These are phyloP conservation scores for Aristolochia fimbriata DNA, from an alignment of 164 flowering plant genomes.

Conservation along the genomic window DNA sequence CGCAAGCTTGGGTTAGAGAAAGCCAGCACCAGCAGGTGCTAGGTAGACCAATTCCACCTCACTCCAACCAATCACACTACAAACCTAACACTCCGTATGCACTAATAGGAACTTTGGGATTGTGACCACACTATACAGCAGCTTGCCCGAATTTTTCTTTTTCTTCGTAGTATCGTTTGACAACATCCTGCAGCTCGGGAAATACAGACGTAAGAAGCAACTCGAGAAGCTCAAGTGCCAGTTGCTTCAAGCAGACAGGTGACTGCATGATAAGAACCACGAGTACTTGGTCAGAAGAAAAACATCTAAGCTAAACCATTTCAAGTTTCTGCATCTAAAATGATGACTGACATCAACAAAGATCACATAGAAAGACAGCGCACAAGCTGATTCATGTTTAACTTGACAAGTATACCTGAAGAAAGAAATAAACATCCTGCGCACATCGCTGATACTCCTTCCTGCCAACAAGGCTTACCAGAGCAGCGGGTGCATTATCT, in stretches of 20 bases:
- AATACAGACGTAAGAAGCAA: slow-evolving; percentile 62
- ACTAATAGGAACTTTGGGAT: no score
- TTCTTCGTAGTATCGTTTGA: slow-evolving; percentile 57
- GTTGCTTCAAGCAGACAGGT: slow-evolving; percentile 71
- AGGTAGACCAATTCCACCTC: not conserved
- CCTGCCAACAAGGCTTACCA: slow-evolving; percentile 82
- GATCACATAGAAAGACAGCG: not conserved
- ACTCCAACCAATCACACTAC: not conserved
- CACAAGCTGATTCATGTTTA: not conserved
- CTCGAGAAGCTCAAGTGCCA: slow-evolving; percentile 70
- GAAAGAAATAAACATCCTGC: slow-evolving; percentile 84
- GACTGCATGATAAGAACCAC: slow-evolving; percentile 45
- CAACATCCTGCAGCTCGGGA: slow-evolving; percentile 66
- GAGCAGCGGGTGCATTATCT: slow-evolving; percentile 92
- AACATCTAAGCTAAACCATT: not conserved
- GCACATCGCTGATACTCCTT: slow-evolving; percentile 95
- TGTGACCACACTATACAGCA: slow-evolving; percentile 7
- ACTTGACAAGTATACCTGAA: slow-evolving; percentile 53
- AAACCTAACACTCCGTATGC: no score
- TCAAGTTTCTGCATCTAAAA: not conserved
- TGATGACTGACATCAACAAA: not conserved
- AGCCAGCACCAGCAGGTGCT: no score
- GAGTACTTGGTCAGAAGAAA: not conserved
- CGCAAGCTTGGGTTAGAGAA: no score
- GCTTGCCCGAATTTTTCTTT: slow-evolving; percentile 56